Conservation (phyloP, 257 asterid species). For the Nicotiana tomentosiformis region DNA sequence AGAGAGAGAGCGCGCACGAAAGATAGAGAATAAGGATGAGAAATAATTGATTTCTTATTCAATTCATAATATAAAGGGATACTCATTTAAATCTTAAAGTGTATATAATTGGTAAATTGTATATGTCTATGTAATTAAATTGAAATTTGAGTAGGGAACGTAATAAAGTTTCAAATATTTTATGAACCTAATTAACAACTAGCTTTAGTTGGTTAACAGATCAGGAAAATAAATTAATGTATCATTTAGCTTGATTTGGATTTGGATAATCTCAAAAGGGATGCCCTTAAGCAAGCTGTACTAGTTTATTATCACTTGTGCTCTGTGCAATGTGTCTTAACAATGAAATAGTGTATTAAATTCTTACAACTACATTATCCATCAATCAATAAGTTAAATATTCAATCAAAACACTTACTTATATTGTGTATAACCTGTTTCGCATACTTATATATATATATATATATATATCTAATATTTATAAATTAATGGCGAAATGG, state of each 20-base stretch:
- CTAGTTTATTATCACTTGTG: conserved; percentile 5
- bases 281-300: not conserved
- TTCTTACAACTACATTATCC: not conserved
- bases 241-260: conserved; percentile 7
- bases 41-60: too few relatives aligned
- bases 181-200: conserved; percentile 7
- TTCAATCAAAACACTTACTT: too few relatives aligned
- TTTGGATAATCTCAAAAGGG: conserved; percentile 11
- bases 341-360: not conserved
- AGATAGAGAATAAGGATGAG: too few relatives aligned
- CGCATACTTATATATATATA: too few relatives aligned
- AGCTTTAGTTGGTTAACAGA: conserved; percentile 1
- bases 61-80: too few relatives aligned
- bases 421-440: not conserved
- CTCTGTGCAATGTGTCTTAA: conserved; percentile 13
- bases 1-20: too few relatives aligned
- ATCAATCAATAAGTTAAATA: not conserved
- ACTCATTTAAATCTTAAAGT: too few relatives aligned
- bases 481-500: too few relatives aligned
- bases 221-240: not conserved
- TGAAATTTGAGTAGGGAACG: too few relatives aligned
- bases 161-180: not conserved
- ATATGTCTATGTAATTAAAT: too few relatives aligned
- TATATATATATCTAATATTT: too few relatives aligned
- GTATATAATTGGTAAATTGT: too few relatives aligned